Base-by-base conservation (phyloP, 2,329 filamentous ascomycete species). In the Pestalotiopsis sp. region DNA sequence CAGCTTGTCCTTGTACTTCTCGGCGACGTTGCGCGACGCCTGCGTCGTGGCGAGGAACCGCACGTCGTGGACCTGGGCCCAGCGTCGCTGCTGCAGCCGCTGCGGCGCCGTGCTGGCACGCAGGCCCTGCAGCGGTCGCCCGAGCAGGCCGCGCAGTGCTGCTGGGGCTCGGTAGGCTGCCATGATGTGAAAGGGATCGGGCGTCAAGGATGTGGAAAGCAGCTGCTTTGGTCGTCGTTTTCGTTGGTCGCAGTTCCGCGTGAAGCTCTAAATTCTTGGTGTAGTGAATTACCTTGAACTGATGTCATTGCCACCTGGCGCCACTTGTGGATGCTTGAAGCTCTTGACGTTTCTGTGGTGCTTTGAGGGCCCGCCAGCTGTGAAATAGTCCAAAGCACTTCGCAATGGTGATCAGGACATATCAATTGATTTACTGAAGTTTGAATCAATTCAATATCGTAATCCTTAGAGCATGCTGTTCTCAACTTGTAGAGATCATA, bases 61-160 rank as follows among this genome's bases (percentile, higher is more conserved):
- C 62, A 97, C 91, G 80, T 98, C 93, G 80, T 97, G 93, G 38
- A 98, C 94, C 76, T 93, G 93, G 1, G 95, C 95, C 92, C 93
- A 97, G 78, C 95, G 90, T 68, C 91, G 89, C 80, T 98, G 95
- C 73, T 83, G 78, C 9, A 14, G 27, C 23, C 45, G 45, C 31
- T n/a, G 17, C 36, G 67, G 41, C 2, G 68, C 78, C 4, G 45
- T 20, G 14, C 13, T 11, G 59, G 13, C 27, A 73, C 66, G 76
- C 75, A 70, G 77, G 78, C 66, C 13, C 78, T 77, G 68, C 75
- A 75, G 73, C 74, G 74, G 68, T 78, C 72, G 71, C 61, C 77
- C 76, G 12, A 81, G 67, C 39, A 88, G 74, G 69, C 85, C 81
- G 52, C 87, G 86, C 52, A 90, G 80, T 27, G 82, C 78, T 25